Conservation (phyloP, 257 asterid species). For the Echites panduratus region DNA sequence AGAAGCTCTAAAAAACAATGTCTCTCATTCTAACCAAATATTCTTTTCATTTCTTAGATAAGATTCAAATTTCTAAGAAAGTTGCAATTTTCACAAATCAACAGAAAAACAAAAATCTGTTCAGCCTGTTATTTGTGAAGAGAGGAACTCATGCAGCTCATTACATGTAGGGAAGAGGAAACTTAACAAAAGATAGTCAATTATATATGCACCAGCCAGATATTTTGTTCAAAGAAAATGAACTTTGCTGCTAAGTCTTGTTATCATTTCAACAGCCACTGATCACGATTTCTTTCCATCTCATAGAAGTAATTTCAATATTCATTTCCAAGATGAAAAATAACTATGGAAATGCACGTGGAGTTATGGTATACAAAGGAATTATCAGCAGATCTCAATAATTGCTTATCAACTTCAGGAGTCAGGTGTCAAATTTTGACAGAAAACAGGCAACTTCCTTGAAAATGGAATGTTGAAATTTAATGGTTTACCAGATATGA, state of each 20-base stretch:
- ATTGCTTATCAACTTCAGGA: not conserved
- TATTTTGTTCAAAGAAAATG: not conserved
- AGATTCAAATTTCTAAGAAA: not conserved
- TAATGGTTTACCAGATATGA: not conserved
- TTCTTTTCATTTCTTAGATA: not conserved
- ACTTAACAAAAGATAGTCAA: constrained; percentile 1
- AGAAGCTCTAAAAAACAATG: not conserved
- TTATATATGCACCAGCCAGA: constrained; percentile 3
- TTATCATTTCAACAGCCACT: not conserved
- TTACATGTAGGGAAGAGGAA: not conserved
- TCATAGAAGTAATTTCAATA: not conserved
- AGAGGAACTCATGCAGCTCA: not conserved
- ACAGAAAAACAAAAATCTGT: not conserved
- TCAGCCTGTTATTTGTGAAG: not conserved
- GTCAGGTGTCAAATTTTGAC: not conserved
- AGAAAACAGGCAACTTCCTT: not conserved
- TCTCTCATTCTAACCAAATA: not conserved
- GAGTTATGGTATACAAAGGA: not conserved
- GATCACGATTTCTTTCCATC: not conserved
- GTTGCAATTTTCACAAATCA: not conserved
- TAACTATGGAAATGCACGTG: constrained; percentile 4
- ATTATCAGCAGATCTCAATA: not conserved
- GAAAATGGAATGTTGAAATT: not conserved
- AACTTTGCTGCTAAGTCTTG: not conserved
- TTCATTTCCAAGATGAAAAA: constrained; percentile 2